Conservation (phyloP, 805 yeast genomes). For the Ogataea pignaliae region DNA sequence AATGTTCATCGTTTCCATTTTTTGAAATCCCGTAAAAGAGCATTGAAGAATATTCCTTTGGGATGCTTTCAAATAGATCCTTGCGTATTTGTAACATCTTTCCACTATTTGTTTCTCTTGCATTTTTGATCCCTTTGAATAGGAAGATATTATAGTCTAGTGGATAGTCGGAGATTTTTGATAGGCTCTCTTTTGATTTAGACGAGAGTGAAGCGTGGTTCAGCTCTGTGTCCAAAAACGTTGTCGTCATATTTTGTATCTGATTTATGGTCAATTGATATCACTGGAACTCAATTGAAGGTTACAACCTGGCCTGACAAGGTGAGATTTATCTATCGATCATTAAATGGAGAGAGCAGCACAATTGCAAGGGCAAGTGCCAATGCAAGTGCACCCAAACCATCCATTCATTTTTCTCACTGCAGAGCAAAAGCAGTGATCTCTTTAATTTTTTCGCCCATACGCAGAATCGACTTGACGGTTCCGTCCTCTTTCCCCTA, state of each 20-base stretch:
- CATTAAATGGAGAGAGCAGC: too few species aligned
- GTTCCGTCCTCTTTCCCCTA: too few species aligned
- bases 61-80: conserved; percentile 17
- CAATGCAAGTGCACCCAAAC: too few species aligned
- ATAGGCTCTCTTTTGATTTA: conserved; percentile 12
- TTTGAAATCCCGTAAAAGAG: conserved; percentile 19
- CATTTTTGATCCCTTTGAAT: conserved; percentile 27
- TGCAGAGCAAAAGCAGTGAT: too few species aligned
- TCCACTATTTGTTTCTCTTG: conserved; percentile 15
- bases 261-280: neutral
- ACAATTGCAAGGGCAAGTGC: too few species aligned
- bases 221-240: conserved; percentile 13
- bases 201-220: conserved; percentile 7
- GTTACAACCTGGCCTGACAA: too few species aligned
- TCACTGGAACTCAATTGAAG: too few species aligned
- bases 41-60: conserved; percentile 20
- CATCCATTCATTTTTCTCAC: too few species aligned
- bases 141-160: conserved; percentile 36
- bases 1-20: conserved; percentile 3
- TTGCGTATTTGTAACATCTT: conserved; percentile 21
- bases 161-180: conserved; percentile 32
- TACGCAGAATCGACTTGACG: too few species aligned
- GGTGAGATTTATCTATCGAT: too few species aligned
- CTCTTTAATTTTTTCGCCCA: too few species aligned
- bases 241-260: neutral